A percentile compares a stretch with the other conserved stretches of the same genome.
Conservation (phyloP, 768 basidiomycete species). For the Suillus plorans region DNA sequence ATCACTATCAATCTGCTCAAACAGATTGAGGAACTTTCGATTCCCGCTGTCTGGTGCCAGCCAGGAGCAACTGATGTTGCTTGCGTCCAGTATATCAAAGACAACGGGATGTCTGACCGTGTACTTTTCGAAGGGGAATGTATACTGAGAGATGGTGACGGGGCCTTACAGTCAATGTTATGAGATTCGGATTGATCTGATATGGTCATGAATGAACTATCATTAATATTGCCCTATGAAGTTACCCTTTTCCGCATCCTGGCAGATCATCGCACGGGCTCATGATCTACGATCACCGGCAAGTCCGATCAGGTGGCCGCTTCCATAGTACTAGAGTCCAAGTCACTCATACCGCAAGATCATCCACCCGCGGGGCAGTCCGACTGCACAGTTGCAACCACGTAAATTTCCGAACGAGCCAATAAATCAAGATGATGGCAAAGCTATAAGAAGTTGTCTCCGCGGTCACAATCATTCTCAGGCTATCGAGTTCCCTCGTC, state of each 20-base stretch:
- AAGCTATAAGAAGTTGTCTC: neutral
- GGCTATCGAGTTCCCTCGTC: neutral
- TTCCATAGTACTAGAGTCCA: conserved; percentile 10
- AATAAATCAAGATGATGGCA: neutral
- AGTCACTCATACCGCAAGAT: neutral
- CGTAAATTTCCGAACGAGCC: neutral
- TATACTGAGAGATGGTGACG: conserved; percentile 75
- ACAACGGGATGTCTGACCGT: conserved; percentile 59
- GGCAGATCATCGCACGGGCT: neutral
- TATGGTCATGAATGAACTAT: neutral
- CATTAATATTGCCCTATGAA: neutral
- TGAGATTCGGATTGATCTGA: conserved; percentile 11
- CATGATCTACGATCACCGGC: neutral
- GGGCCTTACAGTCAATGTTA: conserved; percentile 32
- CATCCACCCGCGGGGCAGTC: neutral
- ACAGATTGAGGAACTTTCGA: conserved; percentile 62
- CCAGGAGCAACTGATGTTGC: conserved; percentile 77
- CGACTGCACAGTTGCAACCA: neutral
- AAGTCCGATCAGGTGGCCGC: neutral
- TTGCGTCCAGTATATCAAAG: conserved; percentile 64
- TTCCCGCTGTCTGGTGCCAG: conserved; percentile 87
- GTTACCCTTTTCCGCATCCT: neutral
- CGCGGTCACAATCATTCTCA: too few relatives aligned
- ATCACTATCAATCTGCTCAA: conserved; percentile 68
- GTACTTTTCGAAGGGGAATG: conserved; percentile 87